Conservation (phyloP, 129 eudicot species). For the Centella asiatica region DNA sequence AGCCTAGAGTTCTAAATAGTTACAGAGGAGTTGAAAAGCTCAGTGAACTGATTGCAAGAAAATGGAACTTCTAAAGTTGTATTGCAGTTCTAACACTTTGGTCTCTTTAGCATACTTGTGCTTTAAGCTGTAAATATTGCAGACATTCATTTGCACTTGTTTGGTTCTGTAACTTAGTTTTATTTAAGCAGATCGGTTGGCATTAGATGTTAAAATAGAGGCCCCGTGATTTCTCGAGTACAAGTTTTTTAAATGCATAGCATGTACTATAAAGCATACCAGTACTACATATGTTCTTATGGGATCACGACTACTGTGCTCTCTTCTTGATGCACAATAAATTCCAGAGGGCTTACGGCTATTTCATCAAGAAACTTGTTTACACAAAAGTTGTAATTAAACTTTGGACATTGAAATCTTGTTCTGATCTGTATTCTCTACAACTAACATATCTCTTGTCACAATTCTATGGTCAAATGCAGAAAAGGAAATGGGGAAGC, state of each 20-base stretch:
- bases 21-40: no score
- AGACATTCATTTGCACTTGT: neutral
- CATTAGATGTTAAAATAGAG: neutral
- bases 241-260: neutral
- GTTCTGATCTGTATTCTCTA: neutral
- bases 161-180: neutral
- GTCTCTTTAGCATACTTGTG: neutral
- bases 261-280: neutral
- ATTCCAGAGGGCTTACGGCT: neutral
- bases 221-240: neutral
- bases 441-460: neutral
- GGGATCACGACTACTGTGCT: neutral
- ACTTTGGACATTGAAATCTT: neutral
- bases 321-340: neutral
- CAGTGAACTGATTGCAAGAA: no score
- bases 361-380: neutral
- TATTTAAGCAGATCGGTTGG: neutral
- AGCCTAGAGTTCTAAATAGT: no score
- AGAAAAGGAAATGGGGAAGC: constrained; percentile 88
- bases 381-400: neutral
- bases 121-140: neutral
- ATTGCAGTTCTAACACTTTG: neutral
- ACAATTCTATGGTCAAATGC: constrained; percentile 15
- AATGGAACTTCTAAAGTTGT: neutral
- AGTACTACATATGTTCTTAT: neutral